Evolutionary conservation across 1,284 basidiomycete genomes (phyloP), one percentile per base, ranked within the genome.

Genomic region (Cryptococcus neoformans): DNA sequence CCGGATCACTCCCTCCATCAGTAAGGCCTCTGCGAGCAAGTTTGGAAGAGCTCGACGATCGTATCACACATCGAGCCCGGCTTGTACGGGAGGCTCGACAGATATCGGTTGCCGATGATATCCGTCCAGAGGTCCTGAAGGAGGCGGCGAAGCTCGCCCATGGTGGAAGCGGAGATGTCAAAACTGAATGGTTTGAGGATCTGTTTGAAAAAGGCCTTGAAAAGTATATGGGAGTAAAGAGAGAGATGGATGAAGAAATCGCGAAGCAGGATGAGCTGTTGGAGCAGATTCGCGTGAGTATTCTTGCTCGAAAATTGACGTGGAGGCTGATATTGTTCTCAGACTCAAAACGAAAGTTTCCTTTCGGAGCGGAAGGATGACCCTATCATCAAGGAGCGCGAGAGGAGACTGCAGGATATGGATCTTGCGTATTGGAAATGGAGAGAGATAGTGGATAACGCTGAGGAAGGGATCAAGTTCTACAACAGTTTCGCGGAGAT

Each of bases 401-500:
- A 96, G 76, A 80, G 83, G 58, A 87, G 87, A 0, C 77, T 98
- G 44, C 92, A 93, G 69, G 86, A 86, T n/a, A 84, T 97, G 51
- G 91, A 96, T 64, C 76, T 88, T 39, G 90, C 92, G 0, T 91
- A 92, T 75, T 87, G 87, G 77, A 92, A 92, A 70, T 96, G 94
- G 76, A 82, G 84, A 50, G 93, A 97, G 75, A 88, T 96, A 14
- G 81, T 81, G 1, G 84, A 85, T 54, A 92, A 97, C 72, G 80
- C 95, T 10, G 87, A 90, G 52, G 93, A 97, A 72, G 94, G 94
- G 1, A 82, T 91, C 63, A 87, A 92, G 87, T 94, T 94, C 68
- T 92, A 95, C 72, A 90, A 90, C 60, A 85, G 87, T 64, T 82
- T 95, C 54, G 82, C 84, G 3, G 83, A 81, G 10, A 84, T 92